phyloP scores from a whole-genome alignment of 768 basidiomycete species.

The Boletus pseudopeckii region DNA sequence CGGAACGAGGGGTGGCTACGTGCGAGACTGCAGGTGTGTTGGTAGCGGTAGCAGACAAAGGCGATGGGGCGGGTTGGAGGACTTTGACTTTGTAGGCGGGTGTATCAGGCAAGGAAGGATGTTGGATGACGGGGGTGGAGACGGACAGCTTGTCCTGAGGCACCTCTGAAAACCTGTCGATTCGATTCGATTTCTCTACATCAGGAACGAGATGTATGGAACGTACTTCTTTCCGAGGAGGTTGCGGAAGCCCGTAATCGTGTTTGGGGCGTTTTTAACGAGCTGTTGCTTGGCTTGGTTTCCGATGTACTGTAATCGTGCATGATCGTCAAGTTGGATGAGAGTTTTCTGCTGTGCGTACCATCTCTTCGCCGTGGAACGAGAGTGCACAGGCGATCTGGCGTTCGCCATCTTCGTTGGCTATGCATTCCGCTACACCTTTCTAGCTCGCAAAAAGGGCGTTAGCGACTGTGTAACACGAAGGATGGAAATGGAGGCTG shows the following conservation, averaged over 20 bases:
- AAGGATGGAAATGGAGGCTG: neutral
- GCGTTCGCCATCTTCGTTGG: conserved; percentile 97
- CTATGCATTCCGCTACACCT: conserved; percentile 90
- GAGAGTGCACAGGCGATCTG: conserved; percentile 95
- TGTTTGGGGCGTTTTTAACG: conserved; percentile 92
- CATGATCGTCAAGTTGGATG: conserved; percentile 2
- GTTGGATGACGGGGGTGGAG: conserved; percentile 75
- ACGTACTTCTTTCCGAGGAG: conserved; percentile 86
- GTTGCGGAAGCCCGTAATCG: conserved; percentile 92
- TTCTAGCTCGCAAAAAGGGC: conserved; percentile 48
- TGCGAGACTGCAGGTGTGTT: conserved; percentile 66
- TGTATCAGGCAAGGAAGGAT: conserved; percentile 63
- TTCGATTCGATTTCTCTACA: neutral
- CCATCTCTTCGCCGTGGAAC: conserved; percentile 88
- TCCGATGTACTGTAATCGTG: conserved; percentile 76
- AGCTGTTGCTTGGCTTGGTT: conserved; percentile 93
- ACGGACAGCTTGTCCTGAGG: conserved; percentile 46
- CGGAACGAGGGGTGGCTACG: conserved; percentile 68
- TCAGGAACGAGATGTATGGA: neutral
- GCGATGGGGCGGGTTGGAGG: conserved; percentile 73
- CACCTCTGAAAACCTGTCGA: conserved; percentile 71
- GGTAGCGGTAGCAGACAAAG: conserved; percentile 51
- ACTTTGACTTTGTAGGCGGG: conserved; percentile 85
- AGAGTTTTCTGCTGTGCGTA: conserved; percentile 37
- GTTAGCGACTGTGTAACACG: neutral